Evolutionary conservation across 2,329 filamentous ascomycete genomes (phyloP), one percentile per base, ranked within the genome.

Genomic region (Mollisia scopiformis): DNA sequence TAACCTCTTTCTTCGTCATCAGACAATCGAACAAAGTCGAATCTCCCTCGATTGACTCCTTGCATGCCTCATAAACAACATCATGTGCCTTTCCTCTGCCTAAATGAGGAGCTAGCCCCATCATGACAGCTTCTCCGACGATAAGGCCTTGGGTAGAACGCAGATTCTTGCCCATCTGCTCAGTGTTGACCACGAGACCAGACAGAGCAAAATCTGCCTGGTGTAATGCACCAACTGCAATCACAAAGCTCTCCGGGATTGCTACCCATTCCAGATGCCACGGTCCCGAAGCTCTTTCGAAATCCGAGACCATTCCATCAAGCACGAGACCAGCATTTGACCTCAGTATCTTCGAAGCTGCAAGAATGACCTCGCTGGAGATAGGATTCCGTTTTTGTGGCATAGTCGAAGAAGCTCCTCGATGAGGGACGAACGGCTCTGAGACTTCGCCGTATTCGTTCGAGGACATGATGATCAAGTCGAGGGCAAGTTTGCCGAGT

Each of bases 231-330:
- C 82, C 83, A 1, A 82, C 79, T 2, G 78, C 79, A 30, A 83
- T 73, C 6, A 84, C 79, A 61, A 85, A 86, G 46, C 78, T 80
- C 57, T 82, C 78, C 0, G 83, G 83, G 0, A 86, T 71, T 10
- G 83, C 82, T 3, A 80, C 78, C 83, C 83, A 86, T 65, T 86
- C 83, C 7, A 86, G 71, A 71, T 86, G 83, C 84, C 83, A 86
- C 0, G 83, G 83, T 0, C 84, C 83, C 8, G 80, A 83, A 0
- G 82, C 82, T 1, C 84, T 78, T 68, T 86, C 84, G 55, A 85
- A 85, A 62, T 85, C 83, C 0, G 78, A 77, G 0, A 86, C 80
- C 83, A 86, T 85, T 1, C 76, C 82, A 63, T 85, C 83, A 1
- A 85, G 75, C 0, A 79, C 80, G 3, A 85, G 72, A 0, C 79